Evolutionary conservation across 306 rosid species (phyloP), one percentile per base, ranked within the genome.

Genomic region (Hippophae gyantsensis): DNA sequence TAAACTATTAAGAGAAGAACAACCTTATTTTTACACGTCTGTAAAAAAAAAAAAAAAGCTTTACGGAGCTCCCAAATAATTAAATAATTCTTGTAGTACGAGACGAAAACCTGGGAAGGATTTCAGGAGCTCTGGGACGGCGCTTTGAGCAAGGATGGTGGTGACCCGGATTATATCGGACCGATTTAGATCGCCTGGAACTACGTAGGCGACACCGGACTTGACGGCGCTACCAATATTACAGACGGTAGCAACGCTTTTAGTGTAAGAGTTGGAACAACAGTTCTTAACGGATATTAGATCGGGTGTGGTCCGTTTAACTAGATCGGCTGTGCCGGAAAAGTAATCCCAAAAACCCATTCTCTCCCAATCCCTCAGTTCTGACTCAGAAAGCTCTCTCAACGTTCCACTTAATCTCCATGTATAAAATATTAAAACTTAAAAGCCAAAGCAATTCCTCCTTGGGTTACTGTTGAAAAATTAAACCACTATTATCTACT

Each of bases 301-400:
- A 71, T 59, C 47, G 0, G 71, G 71, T 13, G 38, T 6, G 49
- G 10, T 65, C 13, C 49, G 58, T 13, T 43, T 65, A 7, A 60
- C 11, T 10, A 63, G 66, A 8, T 43, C 63, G 6, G 48, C 8
- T 43, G 38, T 25, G 11, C 46, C 48, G 49, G 41, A 38, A n/a
- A 65, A 1, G 62, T 14, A 56, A 56, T 47, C 69, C 69, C 62
- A 38, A 5, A 13, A 3, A 9, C 62, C 70, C 63, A 65, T 56
- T 56, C 47, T 14, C 54, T 64, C 60, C 45, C 53, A 18, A 8
- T 18, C 50, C 1, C 59, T 43, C 38, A 32, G 5, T 2, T 32
- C 38, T 32, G 38, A 32, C 38, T 32, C 38, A 32, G 38, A 2
- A 2, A 32, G 5, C 38, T 32, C 5, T 32, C 38, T 32, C 3